Percentiles rank a stretch among this genome's conserved stretches.
Evolutionary conservation across 176 grass and related monocot genomes (phyloP).

Genomic region (Tuctoria greenei): DNA sequence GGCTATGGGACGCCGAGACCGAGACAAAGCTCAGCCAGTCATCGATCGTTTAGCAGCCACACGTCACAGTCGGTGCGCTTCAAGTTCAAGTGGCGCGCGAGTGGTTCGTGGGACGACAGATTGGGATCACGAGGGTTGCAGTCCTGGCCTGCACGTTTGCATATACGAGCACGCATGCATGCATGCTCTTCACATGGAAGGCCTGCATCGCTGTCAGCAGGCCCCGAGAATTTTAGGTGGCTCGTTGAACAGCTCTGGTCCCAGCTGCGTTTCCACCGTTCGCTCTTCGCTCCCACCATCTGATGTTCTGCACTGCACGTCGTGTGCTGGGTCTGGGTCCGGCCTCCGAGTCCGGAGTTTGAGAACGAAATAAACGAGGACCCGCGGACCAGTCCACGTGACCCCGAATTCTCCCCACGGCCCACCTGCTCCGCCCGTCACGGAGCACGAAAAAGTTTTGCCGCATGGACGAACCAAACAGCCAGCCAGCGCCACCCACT

Average conservation of each 20-base stretch:
- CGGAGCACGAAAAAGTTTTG: conserved; percentile 15
- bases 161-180: not conserved
- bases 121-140: not conserved
- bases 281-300: too few relatives aligned
- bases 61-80: not conserved
- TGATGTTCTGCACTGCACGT: not conserved
- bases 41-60: not conserved
- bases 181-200: not conserved
- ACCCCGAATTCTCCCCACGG: not conserved
- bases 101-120: not conserved
- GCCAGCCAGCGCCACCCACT: not conserved
- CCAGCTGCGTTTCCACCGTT: not conserved
- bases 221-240: not conserved
- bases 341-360: not conserved
- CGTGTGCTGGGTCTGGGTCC: too few relatives aligned
- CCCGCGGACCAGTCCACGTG: too few relatives aligned
- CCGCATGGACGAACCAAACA: not conserved
- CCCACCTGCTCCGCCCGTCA: conserved; percentile 18
- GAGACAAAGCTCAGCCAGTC: not conserved
- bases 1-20: not conserved
- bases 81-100: not conserved
- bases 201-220: not conserved
- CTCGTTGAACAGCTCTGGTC: not conserved
- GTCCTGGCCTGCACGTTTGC: not conserved
- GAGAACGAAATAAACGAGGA: not conserved